phyloP scores from a whole-genome alignment of 169 alveolate genomes.

The Ichthyophthirius multifiliis region DNA sequence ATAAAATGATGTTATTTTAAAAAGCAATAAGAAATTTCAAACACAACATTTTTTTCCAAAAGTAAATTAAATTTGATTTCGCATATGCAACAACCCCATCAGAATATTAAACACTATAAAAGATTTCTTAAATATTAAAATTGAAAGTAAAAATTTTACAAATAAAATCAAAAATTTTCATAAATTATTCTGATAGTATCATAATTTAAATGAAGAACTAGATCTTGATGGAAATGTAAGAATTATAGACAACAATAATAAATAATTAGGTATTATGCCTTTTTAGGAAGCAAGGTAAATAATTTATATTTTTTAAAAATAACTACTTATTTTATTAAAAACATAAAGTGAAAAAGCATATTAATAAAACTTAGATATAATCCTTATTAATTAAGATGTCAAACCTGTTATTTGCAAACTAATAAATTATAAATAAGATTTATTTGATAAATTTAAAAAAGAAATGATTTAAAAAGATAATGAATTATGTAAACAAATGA shows the following conservation, averaged over 20 bases:
- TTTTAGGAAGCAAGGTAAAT: constrained; percentile 1
- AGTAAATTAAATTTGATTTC: too few relatives aligned
- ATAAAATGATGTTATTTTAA: too few relatives aligned
- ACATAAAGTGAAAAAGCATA: not conserved
- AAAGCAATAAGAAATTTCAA: too few relatives aligned
- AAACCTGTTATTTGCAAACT: not conserved
- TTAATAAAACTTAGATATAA: not conserved
- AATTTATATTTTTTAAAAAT: not conserved
- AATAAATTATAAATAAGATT: not conserved
- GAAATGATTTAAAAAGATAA: not conserved
- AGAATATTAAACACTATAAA: too few relatives aligned
- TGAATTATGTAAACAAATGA: not conserved
- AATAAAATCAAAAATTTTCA: too few relatives aligned
- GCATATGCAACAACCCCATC: too few relatives aligned
- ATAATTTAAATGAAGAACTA: not conserved
- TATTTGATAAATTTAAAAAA: not conserved
- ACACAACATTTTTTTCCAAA: too few relatives aligned
- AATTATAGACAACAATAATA: not conserved
- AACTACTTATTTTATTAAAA: not conserved
- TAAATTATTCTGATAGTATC: not conserved
- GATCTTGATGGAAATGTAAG: not conserved
- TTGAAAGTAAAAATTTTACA: too few relatives aligned
- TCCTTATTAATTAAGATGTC: too few relatives aligned
- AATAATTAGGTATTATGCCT: constrained; percentile 5
- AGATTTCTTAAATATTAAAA: too few relatives aligned